Conservation (phyloP, 495 filamentous ascomycete genomes). For the Penicillium verhagenii region DNA sequence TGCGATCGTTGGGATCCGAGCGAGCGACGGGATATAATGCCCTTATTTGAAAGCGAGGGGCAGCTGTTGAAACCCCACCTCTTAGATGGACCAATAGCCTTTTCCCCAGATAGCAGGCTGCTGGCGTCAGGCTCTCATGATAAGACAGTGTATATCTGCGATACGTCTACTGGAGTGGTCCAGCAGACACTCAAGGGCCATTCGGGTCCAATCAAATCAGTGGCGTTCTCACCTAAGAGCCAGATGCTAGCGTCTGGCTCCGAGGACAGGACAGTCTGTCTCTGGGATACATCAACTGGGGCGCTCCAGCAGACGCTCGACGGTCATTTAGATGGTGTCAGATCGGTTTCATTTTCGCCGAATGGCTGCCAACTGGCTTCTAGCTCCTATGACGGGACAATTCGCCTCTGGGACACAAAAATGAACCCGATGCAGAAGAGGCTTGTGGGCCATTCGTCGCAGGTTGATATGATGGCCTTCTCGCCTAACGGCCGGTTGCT, state of each 20-base stretch:
- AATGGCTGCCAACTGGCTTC: slow-evolving; percentile 2
- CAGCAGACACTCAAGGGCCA: neutral
- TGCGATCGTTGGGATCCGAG: no score
- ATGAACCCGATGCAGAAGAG: neutral
- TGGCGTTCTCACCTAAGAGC: no score
- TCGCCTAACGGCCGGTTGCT: slow-evolving; percentile 1
- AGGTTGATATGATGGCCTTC: slow-evolving; percentile 3
- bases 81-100: neutral
- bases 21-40: no score
- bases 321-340: slow-evolving; percentile 19
- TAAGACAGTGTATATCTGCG: neutral
- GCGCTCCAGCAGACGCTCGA: slow-evolving; percentile 1
- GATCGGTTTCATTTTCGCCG: slow-evolving; percentile 25
- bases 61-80: no score
- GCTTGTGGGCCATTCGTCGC: slow-evolving; percentile 3
- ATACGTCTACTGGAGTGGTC: neutral
- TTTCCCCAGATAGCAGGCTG: neutral
- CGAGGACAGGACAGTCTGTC: no score
- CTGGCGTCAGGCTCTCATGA: neutral
- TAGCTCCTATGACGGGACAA: slow-evolving; percentile 6
- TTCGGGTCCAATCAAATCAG: neutral
- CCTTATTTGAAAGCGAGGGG: no score
- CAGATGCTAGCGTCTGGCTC: no score
- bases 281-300: neutral
- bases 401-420: slow-evolving; percentile 17